Evolutionary conservation across 441 rosid genomes (phyloP), one percentile per base, ranked within the genome.

Genomic region (Erysimum cheiri): DNA sequence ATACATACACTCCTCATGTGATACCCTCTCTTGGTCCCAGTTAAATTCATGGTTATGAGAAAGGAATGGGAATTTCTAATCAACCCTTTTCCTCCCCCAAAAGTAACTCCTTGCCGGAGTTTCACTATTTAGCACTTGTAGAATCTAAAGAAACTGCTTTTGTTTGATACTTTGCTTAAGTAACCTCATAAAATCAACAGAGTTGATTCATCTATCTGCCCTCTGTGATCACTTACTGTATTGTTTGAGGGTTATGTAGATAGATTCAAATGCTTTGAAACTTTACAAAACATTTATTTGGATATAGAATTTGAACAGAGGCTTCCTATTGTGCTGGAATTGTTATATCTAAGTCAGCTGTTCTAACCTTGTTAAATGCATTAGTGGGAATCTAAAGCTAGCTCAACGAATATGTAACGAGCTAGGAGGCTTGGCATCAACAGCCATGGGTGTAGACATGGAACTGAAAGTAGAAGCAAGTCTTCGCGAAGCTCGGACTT

Each of bases 341-440:
- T 15, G 37, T 32, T 47, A 54, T 75, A 22, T 41, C 28, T 14
- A 39, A 36, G 36, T 48, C 44, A 70, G 46, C 70, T 64, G 67
- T 26, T 58, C 64, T 56, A 61, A 67, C 50, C 47, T 64, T 58
- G 26, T 55, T 24, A 43, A 70, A 44, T 70, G 77, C 53, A 69
- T 31, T 58, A 95, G 99, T 67, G 99, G 98, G 61, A 81, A 89
- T 73, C 78, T 92, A 67, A 90, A 92, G 84, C 80, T 88, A 74
- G 96, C 99, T 77, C 95, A 90, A 77, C 86, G 82, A 77, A 79
- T 85, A 54, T 88, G 99, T 73, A 82, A 89, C 77, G 98, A 95
- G 78, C 90, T 95, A 55, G 90, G 91, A 79, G 89, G 88, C 70
- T 73, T 89, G 77, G 96, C 93, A 68, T 90, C 98, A 40, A 63